Percentiles rank a stretch among this genome's conserved stretches.
These are phyloP conservation scores for Pseudomassariella vexata DNA, from an alignment of 2,329 filamentous ascomycete species.

Conservation along the genomic window DNA sequence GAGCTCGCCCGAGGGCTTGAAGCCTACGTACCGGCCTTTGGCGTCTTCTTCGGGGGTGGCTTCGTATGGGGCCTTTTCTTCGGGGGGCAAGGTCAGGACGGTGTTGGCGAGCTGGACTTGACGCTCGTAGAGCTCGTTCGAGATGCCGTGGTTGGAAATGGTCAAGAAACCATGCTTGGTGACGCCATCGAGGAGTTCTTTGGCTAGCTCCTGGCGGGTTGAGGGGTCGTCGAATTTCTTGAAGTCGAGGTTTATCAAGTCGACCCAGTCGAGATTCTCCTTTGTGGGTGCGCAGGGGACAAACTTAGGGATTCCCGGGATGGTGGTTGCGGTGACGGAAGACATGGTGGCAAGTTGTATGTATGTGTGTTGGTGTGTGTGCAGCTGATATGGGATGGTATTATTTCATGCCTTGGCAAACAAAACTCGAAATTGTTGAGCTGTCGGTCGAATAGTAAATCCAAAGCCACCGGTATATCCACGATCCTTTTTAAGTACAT, in stretches of 20 bases:
- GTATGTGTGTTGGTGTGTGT: too few species aligned
- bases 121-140: slow-evolving; percentile 17
- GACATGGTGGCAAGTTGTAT: too few species aligned
- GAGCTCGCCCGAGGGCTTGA: slow-evolving; percentile 19
- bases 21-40: slow-evolving; percentile 21
- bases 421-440: too few species aligned
- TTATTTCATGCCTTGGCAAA: too few species aligned
- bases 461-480: too few species aligned
- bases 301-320: too few species aligned
- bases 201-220: slow-evolving; percentile 19
- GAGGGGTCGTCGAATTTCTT: slow-evolving; percentile 20
- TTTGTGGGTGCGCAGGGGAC: too few species aligned
- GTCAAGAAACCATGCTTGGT: slow-evolving; percentile 17
- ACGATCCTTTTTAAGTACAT: too few species aligned
- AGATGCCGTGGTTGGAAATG: slow-evolving; percentile 20
- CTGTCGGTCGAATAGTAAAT: too few species aligned
- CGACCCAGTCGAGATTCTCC: slow-evolving; percentile 23
- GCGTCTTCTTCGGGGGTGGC: slow-evolving; percentile 22
- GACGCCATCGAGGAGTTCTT: neutral
- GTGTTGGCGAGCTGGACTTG: slow-evolving; percentile 22
- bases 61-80: slow-evolving; percentile 22
- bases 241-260: slow-evolving; percentile 20
- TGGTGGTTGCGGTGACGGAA: too few species aligned
- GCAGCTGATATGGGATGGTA: too few species aligned
- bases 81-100: slow-evolving; percentile 18